Conservation (phyloP, 768 basidiomycete genomes). For the Tulasnella sp. region DNA sequence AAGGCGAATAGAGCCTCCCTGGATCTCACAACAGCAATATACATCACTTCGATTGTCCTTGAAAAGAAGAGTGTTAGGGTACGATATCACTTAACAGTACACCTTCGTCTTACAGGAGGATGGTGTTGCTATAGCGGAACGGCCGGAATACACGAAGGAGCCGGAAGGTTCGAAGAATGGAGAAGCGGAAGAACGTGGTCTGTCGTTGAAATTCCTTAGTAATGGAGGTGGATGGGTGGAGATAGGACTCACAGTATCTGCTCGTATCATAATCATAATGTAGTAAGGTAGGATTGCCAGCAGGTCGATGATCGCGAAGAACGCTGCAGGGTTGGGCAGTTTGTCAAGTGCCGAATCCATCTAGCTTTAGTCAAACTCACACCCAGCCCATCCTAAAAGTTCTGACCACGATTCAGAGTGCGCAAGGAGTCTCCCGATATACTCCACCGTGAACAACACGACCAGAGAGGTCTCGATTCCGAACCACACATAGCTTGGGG, state of each 20-base stretch:
- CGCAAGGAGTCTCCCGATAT: constrained; percentile 59
- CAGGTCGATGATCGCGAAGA: constrained; percentile 80
- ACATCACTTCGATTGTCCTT: constrained; percentile 90
- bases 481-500: constrained; percentile 68
- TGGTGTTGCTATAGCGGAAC: constrained; percentile 75
- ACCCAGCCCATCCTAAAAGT: constrained; percentile 58
- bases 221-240: not conserved
- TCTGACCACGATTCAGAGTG: constrained; percentile 63
- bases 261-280: constrained; percentile 70
- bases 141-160: constrained; percentile 83
- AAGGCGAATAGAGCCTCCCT: constrained; percentile 83
- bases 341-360: not conserved
- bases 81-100: not conserved
- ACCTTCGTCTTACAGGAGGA: constrained; percentile 56
- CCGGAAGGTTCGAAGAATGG: constrained; percentile 83
- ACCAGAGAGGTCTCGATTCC: constrained; percentile 81
- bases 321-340: constrained; percentile 41
- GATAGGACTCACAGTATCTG: constrained; percentile 61
- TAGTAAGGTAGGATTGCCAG: constrained; percentile 85
- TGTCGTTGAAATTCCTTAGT: constrained; percentile 28
- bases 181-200: constrained; percentile 84
- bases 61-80: not conserved
- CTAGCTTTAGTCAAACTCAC: constrained; percentile 36
- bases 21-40: constrained; percentile 73
- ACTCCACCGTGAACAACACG: constrained; percentile 80